Evolutionary conservation across 169 alveolate species (phyloP), one percentile per base, ranked within the genome.

Genomic region (Cyclospora cayetanensis): DNA sequence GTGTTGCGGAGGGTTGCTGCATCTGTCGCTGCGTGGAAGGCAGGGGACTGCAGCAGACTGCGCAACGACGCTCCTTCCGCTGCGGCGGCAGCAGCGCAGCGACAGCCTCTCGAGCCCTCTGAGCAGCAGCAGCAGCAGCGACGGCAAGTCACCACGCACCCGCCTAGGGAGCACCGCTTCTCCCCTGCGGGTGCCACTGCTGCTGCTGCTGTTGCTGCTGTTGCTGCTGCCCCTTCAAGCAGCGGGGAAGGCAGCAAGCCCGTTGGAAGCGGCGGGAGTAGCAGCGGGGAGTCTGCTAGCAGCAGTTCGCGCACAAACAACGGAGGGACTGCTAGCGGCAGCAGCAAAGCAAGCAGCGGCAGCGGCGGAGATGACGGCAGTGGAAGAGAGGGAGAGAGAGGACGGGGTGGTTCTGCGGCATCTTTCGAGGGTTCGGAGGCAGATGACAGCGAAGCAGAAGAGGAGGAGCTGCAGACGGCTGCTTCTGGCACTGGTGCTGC

Each of bases 321-420:
- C 50, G 46, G 50, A 9, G 34, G 46, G 27, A 68, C 12, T 46
- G 34, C 60, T 11, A 46, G 34, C 29, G 27, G 41, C 80, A 68
- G 80, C 80, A 68, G 80, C 80, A 68, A 25, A n/a, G n/a, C n/a
- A 41, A 68, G 46, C 80, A 68, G 46, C 50, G 46, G 80, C 80
- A 46, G 80, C 7, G 46, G 46, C 46, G 80, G 80, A 68, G 80
- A 68, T 27, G 80, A 68, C 34, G 80, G 80, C 1, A 46, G 34
- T 46, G 80, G 80, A n/a, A 34, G 80, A 35, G 80, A 68, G 39
- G 25, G 46, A 11, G 15, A 35, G 11, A 22, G 80, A 34, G n/a
- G 18, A 25, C 27, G 15, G 27, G 5, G 41, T 22, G 34, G 7
- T 9, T 29, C 80, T 9, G 20, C n/a, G 12, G 15, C 15, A 1